Conservation (phyloP, 352 stramenopile genomes). For the Phytophthora foliorum region DNA sequence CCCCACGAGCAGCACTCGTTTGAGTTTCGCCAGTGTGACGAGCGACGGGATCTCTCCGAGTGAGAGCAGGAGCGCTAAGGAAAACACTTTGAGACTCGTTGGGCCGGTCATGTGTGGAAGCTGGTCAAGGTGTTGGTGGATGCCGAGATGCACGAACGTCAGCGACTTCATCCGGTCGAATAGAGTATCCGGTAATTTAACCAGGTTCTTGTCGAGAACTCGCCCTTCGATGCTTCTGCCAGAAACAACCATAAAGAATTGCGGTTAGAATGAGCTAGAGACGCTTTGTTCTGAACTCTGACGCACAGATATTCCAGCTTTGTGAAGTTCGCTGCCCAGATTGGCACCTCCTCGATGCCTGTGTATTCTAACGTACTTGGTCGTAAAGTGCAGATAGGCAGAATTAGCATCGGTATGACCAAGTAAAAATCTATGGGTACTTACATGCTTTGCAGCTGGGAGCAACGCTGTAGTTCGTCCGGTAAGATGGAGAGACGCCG, state of each 20-base stretch:
- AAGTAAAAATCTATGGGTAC: no score
- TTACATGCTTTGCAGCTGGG: conserved; percentile 29
- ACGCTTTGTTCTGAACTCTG: not conserved
- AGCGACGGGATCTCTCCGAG: no score
- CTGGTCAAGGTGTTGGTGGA: no score
- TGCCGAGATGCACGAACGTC: no score
- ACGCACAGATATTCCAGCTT: conserved; percentile 43
- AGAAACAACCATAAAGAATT: not conserved
- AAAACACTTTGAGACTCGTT: no score
- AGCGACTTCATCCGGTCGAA: no score
- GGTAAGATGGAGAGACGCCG: conserved; percentile 13
- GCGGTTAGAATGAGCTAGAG: not conserved
- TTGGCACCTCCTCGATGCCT: conserved; percentile 24
- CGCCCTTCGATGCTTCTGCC: conserved; percentile 38
- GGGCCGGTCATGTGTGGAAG: no score
- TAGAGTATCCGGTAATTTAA: no score
- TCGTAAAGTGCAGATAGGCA: not conserved
- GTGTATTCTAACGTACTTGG: conserved; percentile 32
- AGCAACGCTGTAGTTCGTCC: conserved; percentile 26
- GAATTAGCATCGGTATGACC: no score
- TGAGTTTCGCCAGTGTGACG: no score
- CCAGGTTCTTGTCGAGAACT: conserved; percentile 9
- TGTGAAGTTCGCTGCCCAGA: conserved; percentile 17
- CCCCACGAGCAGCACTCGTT: no score
- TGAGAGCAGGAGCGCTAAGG: no score